These are phyloP conservation scores for Solanum lycopersicoides DNA, from an alignment of 257 asterid genomes.

Conservation along the genomic window DNA sequence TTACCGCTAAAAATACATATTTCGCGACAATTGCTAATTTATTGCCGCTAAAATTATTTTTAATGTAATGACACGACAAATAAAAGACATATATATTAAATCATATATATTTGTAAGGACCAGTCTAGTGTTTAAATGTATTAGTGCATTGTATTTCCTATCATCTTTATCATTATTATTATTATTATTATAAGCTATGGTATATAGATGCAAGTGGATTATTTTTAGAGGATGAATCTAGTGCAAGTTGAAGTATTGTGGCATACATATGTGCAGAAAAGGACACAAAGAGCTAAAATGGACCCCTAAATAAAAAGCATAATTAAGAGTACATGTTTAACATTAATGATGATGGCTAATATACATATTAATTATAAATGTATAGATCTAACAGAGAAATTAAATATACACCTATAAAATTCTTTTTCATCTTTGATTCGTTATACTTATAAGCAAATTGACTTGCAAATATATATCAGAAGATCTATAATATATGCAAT, in stretches of 20 bases:
- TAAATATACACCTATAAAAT: not conserved
- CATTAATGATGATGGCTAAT: not conserved
- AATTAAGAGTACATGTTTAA: not conserved
- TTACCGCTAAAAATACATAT: too few species aligned
- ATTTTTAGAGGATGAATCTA: not conserved
- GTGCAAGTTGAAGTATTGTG: not conserved
- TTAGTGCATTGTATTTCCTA: not conserved
- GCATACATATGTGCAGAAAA: not conserved
- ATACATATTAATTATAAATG: not conserved
- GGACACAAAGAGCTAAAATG: not conserved
- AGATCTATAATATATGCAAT: not conserved
- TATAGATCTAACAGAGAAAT: not conserved
- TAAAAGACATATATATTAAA: not conserved
- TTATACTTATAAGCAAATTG: not conserved
- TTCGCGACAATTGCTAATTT: too few species aligned
- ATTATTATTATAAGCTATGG: not conserved
- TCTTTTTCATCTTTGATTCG: not conserved
- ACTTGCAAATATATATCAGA: not conserved
- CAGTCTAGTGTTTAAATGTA: not conserved
- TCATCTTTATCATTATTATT: not conserved
- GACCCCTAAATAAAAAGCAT: not conserved
- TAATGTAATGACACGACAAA: not conserved
- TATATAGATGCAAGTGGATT: not conserved
- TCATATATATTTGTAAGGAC: not conserved
- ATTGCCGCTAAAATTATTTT: accelerated